These are phyloP conservation scores for Nigrospora osmanthi DNA, from an alignment of 2,329 filamentous ascomycete species.

Conservation along the genomic window DNA sequence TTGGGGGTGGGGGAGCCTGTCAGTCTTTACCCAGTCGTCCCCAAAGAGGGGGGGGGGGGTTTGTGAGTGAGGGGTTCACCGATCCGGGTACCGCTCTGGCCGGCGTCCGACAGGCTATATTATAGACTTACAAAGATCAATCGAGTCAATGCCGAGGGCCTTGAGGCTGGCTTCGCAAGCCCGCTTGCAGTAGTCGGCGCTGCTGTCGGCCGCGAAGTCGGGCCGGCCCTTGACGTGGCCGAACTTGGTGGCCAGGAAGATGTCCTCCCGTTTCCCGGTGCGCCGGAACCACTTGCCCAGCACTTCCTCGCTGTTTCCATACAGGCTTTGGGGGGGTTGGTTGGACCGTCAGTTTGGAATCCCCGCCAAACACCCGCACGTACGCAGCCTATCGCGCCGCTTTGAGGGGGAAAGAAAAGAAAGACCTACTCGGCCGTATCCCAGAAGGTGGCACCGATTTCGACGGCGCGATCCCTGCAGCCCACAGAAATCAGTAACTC, in stretches of 20 bases:
- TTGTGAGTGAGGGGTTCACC: too few relatives aligned
- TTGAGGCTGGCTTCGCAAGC: conserved; percentile 28
- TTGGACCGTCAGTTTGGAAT: too few relatives aligned
- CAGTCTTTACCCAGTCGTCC: too few relatives aligned
- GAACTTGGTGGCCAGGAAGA: conserved; percentile 34
- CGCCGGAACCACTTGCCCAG: conserved; percentile 34
- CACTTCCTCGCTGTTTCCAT: conserved; percentile 34
- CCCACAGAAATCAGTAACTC: too few relatives aligned
- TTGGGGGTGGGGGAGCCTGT: too few relatives aligned
- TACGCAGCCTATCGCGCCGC: too few relatives aligned
- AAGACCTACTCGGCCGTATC: conserved; percentile 24
- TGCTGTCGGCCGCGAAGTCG: conserved; percentile 11
- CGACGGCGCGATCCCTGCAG: conserved; percentile 11
- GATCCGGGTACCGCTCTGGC: too few relatives aligned
- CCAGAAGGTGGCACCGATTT: conserved; percentile 37
- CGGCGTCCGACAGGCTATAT: accelerated
- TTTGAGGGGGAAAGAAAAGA: too few relatives aligned
- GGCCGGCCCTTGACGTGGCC: conserved; percentile 5
- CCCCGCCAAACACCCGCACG: too few relatives aligned
- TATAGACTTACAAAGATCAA: conserved; percentile 40
- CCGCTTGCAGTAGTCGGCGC: conserved; percentile 18
- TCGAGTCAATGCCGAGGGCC: conserved; percentile 39
- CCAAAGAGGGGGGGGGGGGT: too few relatives aligned
- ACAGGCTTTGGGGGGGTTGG: conserved; percentile 17
- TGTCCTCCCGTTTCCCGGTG: conserved; percentile 26